phyloP scores from a whole-genome alignment of 495 filamentous ascomycete species.

The Entonaema liquescens region DNA sequence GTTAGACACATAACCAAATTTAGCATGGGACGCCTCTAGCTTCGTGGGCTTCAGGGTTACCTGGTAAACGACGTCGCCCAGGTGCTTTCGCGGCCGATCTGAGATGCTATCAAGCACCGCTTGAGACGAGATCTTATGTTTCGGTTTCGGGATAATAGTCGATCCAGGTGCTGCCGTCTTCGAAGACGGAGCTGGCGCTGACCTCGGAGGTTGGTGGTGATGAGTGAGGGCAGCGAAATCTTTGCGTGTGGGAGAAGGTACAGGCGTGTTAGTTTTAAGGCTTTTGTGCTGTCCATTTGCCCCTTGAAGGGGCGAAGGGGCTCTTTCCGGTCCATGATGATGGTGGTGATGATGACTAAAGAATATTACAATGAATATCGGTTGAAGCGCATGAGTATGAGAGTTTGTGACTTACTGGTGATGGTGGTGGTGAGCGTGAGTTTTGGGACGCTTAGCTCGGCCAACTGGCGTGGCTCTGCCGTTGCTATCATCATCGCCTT shows the following conservation, averaged over 20 bases:
- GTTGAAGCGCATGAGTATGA: conserved; percentile 23
- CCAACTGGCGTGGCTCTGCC: conserved; percentile 61
- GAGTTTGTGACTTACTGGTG: conserved; percentile 61
- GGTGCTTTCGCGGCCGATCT: conserved; percentile 76
- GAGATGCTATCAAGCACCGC: conserved; percentile 73
- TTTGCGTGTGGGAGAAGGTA: conserved; percentile 66
- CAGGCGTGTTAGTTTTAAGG: conserved; percentile 57
- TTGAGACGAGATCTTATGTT: conserved; percentile 69
- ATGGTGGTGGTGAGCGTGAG: conserved; percentile 68
- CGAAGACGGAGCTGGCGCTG: conserved; percentile 46
- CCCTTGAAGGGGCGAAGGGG: conserved; percentile 54
- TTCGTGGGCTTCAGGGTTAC: conserved; percentile 65
- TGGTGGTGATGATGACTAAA: conserved; percentile 76
- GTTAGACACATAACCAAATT: conserved; percentile 72
- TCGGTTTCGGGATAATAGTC: conserved; percentile 64
- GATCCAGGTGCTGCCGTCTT: conserved; percentile 50
- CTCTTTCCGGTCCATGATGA: conserved; percentile 73
- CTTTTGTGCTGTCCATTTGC: conserved; percentile 51
- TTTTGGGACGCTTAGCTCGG: conserved; percentile 66
- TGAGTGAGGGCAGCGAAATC: conserved; percentile 53
- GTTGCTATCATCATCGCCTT: conserved; percentile 67
- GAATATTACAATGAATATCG: conserved; percentile 43
- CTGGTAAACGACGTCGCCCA: conserved; percentile 68
- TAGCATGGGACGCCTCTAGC: conserved; percentile 56
- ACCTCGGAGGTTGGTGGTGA: conserved; percentile 52